Evolutionary conservation across 805 yeast species (phyloP), one percentile per base, ranked within the genome.

Genomic region (Kuraishia molischiana): DNA sequence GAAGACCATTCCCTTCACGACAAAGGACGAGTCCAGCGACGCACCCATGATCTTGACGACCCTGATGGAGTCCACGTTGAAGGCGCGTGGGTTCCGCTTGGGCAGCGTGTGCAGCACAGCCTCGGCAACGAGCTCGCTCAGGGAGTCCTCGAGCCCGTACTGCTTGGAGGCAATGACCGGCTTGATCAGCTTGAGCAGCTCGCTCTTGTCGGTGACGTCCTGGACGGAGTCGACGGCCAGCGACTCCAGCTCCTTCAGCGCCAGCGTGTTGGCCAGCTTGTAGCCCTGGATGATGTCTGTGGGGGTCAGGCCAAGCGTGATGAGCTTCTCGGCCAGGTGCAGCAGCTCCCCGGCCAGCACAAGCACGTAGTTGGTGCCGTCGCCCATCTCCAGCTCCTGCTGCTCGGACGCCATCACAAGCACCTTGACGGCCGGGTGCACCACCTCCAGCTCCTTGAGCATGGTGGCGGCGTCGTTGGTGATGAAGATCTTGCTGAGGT

Each of bases 381-480:
- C 98, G 43, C 98, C 98, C 86, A 90, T 83, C 67, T 90, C 98
- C 49, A 77, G 74, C 58, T 92, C 95, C 64, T 92, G 98, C 66
- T 92, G 98, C 57, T 90, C 85, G 11, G 95, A 78, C 17, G 97
- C 95, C 97, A 87, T 87, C 39, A 90, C 92, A 44, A 92, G 72
- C 34, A 92, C 77, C 61, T 90, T 92, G 9, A 92, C 98, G 3
- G 96, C 97, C 4, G 98, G 98, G 58, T 90, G 97, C 34, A 92
- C 87, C 47, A 90, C 86, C 44, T 90, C 97, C 39, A 90, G 67
- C 59, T 92, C 97, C 47, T 82, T 76, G 42, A 92, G 69, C 80
- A 92, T 92, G 5, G 98, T 92, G 29, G 97, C 96, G n/a, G 97
- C 97, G 58, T 92, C 98, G 49, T 85, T 85, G 32, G 97, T 92